phyloP scores from a whole-genome alignment of 768 basidiomycete genomes.

The Pulveroboletus frians region DNA sequence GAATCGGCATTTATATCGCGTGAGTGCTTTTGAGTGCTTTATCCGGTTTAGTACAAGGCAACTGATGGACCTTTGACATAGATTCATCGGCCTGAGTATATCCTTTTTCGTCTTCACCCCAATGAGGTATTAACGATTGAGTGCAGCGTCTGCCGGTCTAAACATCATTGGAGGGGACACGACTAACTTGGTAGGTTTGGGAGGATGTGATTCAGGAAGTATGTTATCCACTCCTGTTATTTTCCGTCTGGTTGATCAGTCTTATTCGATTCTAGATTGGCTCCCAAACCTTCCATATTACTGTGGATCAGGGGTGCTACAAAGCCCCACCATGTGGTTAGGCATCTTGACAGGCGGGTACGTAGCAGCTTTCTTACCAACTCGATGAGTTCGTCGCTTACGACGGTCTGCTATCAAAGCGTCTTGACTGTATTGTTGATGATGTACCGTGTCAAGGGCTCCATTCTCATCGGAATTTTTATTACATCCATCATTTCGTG shows the following conservation, averaged over 20 bases:
- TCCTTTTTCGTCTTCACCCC: background rate
- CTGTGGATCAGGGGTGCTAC: constrained; percentile 61
- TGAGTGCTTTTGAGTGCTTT: constrained; percentile 33
- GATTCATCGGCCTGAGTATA: constrained; percentile 72
- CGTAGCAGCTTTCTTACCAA: constrained; percentile 16
- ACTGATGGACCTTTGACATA: constrained; percentile 27
- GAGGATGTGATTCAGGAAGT: constrained; percentile 61
- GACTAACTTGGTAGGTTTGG: constrained; percentile 66
- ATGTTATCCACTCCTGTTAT: constrained; percentile 6
- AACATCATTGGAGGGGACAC: constrained; percentile 72
- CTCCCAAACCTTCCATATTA: constrained; percentile 46
- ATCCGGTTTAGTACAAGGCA: background rate
- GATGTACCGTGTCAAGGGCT: constrained; percentile 81
- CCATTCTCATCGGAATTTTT: constrained; percentile 79
- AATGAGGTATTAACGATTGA: constrained; percentile 1
- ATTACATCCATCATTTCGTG: constrained; percentile 82
- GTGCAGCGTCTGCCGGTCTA: constrained; percentile 57
- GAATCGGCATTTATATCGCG: constrained; percentile 86
- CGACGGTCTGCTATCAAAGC: constrained; percentile 29
- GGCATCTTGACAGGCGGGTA: constrained; percentile 82
- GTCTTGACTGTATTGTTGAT: constrained; percentile 74
- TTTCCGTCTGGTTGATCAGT: constrained; percentile 7
- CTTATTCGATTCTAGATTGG: constrained; percentile 35
- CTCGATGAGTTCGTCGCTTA: constrained; percentile 3
- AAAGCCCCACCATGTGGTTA: constrained; percentile 80